Evolutionary conservation across 140 eudicot species (phyloP), one percentile per base, ranked within the genome.

Genomic region (Erigeron philadelphicus): DNA sequence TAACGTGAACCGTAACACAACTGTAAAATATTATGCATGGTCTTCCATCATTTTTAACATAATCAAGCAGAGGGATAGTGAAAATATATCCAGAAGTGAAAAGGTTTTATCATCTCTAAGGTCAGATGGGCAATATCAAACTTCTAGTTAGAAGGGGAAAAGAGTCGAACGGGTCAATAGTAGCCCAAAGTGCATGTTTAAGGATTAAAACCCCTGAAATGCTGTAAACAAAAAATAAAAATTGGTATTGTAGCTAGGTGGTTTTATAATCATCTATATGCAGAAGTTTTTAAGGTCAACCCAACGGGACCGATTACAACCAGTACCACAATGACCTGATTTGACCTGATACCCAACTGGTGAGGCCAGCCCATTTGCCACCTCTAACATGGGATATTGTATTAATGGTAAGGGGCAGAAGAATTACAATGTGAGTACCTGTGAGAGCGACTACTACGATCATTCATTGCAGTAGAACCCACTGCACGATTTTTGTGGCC

Each of bases 401-500:
- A 59, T 23, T 48, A 72, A 72, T 59, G 1, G 31, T 25, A 47
- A 74, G 31, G 62, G 35, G 38, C 66, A 67, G 38, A 68, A 49
- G 17, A 42, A 15, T 21, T 57, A 52, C 45, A 18, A 72, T 41
- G 16, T 54, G 46, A 53, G 38, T 54, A 80, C 95, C 95, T 87
- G 81, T 88, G 95, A 76, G 95, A 88, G 45, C 92, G 89, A 79
- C 95, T 85, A 46, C 95, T 88, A 64, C 93, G 92, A 48, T 77
- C 81, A 73, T 88, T 85, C 92, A 88, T 83, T 64, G 89, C 74
- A 11, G 95, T 88, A 13, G 87, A 74, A 65, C 95, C 70, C 40
- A 85, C 92, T 65, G 85, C 85, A 72, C 95, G 95, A 56, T 88
- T 88, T 64, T 83, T 88, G 6, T 78, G 89, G 18, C 95, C 92